Percentiles rank a stretch among this genome's conserved stretches.
phyloP scores from a whole-genome alignment of 345 rosid species.

The Melaleuca quinquenervia region DNA sequence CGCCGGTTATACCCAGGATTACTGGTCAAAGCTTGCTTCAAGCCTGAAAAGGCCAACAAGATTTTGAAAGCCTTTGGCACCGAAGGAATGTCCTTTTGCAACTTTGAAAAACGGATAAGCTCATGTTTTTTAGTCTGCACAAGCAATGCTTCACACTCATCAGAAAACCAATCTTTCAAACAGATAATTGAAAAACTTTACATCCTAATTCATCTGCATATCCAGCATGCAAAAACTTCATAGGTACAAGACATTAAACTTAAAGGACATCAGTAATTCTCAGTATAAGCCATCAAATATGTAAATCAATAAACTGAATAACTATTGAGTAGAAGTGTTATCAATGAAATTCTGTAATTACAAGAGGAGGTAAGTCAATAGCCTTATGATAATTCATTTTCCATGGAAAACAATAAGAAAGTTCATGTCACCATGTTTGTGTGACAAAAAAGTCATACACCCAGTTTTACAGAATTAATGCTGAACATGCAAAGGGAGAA shows the following conservation, averaged over 20 bases:
- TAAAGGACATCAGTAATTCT: neutral
- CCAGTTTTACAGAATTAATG: neutral
- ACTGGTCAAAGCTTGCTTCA: slow-evolving; percentile 74
- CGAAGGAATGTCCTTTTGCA: slow-evolving; percentile 2
- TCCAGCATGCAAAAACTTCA: neutral
- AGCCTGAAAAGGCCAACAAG: slow-evolving; percentile 89
- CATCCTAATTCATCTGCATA: neutral
- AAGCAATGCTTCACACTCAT: slow-evolving; percentile 12
- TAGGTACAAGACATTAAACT: neutral
- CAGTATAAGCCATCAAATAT: neutral
- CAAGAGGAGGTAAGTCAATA: neutral
- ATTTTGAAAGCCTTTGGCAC: slow-evolving; percentile 55
- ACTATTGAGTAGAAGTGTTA: neutral
- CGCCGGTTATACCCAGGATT: slow-evolving; percentile 91
- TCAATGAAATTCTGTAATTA: neutral
- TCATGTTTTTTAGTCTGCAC: slow-evolving; percentile 71
- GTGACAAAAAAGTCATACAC: neutral
- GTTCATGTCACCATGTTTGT: neutral
- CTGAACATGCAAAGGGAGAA: neutral
- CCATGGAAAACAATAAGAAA: neutral
- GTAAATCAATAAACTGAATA: neutral
- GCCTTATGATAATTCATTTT: neutral
- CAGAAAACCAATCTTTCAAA: slow-evolving; percentile 6
- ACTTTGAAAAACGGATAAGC: slow-evolving; percentile 41
- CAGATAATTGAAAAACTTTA: neutral